Conservation (phyloP, 768 basidiomycete species). For the Suillus subluteus region DNA sequence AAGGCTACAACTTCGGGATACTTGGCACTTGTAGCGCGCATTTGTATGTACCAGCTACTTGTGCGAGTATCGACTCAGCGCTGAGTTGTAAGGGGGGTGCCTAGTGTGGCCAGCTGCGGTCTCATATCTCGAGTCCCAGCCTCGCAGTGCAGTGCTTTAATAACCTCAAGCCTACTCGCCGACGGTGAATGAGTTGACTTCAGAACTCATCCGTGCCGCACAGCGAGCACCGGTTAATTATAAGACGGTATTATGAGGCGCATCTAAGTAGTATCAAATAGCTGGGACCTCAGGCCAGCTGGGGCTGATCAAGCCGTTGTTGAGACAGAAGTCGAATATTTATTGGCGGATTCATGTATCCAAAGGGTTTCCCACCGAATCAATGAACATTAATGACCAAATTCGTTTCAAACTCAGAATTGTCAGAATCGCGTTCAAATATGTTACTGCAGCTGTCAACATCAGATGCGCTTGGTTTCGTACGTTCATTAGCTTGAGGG, state of each 20-base stretch:
- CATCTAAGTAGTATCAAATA: not conserved
- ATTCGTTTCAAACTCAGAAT: too few relatives aligned
- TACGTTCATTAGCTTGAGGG: too few relatives aligned
- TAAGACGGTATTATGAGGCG: not conserved
- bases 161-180: not conserved
- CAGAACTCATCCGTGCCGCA: not conserved
- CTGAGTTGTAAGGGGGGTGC: too few relatives aligned
- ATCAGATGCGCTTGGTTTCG: not conserved
- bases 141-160: not conserved
- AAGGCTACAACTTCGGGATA: not conserved
- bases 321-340: not conserved
- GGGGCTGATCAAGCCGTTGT: not conserved
- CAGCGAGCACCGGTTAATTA: not conserved
- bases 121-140: not conserved
- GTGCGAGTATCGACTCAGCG: not conserved
- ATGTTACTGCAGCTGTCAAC: not conserved
- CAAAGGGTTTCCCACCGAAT: not conserved
- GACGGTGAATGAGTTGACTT: not conserved
- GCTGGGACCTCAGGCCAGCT: not conserved
- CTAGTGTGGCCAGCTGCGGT: too few relatives aligned
- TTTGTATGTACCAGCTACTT: not conserved
- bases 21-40: not conserved
- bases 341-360: not conserved
- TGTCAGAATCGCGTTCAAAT: too few relatives aligned
- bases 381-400: not conserved